A percentile compares a stretch with the other conserved stretches of the same genome.
Conservation (phyloP, 164 flowering plant species). For the Vitis amurensis region DNA sequence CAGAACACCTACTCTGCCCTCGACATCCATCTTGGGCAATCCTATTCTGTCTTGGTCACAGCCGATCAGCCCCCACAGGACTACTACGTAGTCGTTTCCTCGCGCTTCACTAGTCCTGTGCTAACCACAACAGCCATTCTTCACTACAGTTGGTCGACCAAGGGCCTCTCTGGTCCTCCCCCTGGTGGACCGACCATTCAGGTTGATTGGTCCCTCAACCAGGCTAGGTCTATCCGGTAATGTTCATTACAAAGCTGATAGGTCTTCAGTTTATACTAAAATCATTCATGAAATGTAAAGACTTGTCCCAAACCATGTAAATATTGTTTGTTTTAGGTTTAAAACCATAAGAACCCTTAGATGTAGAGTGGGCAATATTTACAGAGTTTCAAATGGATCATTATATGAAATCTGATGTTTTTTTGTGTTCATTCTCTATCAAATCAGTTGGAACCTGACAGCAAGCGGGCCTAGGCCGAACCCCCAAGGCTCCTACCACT, state of each 20-base stretch:
- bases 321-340: too few species aligned
- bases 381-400: too few species aligned
- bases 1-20: conserved; percentile 76
- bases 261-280: neutral
- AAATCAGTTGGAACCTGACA: conserved; percentile 56
- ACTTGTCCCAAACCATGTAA: too few species aligned
- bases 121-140: conserved; percentile 83
- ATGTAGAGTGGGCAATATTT: too few species aligned
- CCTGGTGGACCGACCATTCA: conserved; percentile 83
- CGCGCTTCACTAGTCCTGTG: conserved; percentile 75
- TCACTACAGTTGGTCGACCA: conserved; percentile 73
- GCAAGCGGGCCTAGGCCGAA: conserved; percentile 81
- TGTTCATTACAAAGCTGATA: neutral
- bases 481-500: conserved; percentile 81
- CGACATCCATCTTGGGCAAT: conserved; percentile 91
- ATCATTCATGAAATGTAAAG: neutral
- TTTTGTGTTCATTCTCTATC: neutral
- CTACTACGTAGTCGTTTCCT: conserved; percentile 79
- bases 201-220: conserved; percentile 74
- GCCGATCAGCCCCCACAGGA: conserved; percentile 79
- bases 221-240: conserved; percentile 84
- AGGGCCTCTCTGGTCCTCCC: conserved; percentile 62
- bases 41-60: conserved; percentile 85
- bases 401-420: too few species aligned
- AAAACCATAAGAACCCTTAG: too few species aligned